These are phyloP conservation scores for Sapria himalayana DNA, from an alignment of 345 rosid genomes.

Conservation along the genomic window DNA sequence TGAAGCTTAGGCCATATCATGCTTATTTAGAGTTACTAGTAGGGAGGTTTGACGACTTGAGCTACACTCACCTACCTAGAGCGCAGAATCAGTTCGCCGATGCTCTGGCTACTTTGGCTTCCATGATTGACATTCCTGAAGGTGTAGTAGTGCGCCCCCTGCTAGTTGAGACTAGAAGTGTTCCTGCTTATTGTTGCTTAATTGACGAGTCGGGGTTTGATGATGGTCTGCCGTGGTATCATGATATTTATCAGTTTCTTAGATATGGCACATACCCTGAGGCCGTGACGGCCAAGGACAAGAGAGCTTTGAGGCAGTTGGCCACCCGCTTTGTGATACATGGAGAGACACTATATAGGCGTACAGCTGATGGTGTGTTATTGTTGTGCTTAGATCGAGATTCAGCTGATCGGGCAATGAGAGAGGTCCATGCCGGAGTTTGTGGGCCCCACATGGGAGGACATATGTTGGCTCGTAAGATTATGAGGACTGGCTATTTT, in stretches of 20 bases:
- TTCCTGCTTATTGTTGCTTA: not conserved
- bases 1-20: not conserved
- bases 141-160: not conserved
- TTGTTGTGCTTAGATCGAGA: not conserved
- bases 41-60: not conserved
- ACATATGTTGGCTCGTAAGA: not conserved
- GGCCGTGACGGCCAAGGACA: not conserved
- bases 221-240: not conserved
- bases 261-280: not conserved
- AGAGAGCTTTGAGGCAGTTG: not conserved
- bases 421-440: not conserved
- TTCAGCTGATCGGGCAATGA: not conserved
- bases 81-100: not conserved
- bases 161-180: not conserved
- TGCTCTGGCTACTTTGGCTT: not conserved
- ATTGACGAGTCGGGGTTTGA: not conserved
- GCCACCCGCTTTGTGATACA: not conserved
- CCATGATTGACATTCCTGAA: not conserved
- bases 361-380: not conserved
- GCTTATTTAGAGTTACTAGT: not conserved
- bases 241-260: not conserved
- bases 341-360: not conserved
- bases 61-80: not conserved
- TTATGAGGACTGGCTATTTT: not conserved
- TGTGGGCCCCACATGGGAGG: not conserved